Evolutionary conservation across 2,329 filamentous ascomycete species (phyloP).

Genomic region (Beauveria pseudobassiana): DNA sequence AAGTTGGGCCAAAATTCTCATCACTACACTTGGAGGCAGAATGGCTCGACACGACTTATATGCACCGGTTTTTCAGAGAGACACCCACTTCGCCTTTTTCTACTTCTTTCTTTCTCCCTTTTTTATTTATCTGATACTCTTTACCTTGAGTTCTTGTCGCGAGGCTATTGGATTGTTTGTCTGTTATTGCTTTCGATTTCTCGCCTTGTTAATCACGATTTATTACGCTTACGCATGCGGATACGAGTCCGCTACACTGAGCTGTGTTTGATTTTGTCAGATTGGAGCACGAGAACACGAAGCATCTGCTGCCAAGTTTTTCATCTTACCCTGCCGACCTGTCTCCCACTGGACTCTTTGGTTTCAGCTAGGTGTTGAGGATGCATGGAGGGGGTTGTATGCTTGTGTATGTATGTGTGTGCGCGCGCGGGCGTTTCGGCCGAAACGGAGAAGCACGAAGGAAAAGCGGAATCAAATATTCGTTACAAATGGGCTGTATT

Average conservation of each 20-base stretch:
- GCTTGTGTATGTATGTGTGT: not conserved
- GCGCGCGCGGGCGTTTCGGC: not conserved
- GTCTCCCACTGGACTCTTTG: not conserved
- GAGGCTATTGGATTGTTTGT: not conserved
- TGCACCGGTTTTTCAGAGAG: not conserved
- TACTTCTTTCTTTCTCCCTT: conserved; percentile 8
- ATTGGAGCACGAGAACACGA: not conserved
- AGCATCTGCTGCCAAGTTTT: not conserved
- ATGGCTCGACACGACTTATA: not conserved
- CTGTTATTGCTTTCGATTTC: not conserved
- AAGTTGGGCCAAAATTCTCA: not conserved
- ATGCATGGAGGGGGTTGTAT: not conserved
- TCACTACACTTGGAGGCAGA: not conserved
- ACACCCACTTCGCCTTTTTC: not conserved
- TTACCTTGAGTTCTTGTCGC: not conserved
- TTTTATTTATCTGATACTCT: not conserved
- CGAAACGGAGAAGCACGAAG: not conserved
- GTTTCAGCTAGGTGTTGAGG: not conserved
- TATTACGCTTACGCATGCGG: not conserved
- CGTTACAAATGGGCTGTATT: conserved; percentile 8
- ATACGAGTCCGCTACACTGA: not conserved
- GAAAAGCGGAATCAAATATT: not conserved
- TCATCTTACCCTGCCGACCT: not conserved
- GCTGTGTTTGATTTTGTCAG: not conserved
- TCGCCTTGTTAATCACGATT: not conserved